Percentiles rank a stretch among this genome's conserved stretches.
These are phyloP conservation scores for Polychytrium aggregatum DNA, from an alignment of 192 early-diverging fungal genomes.

Conservation along the genomic window DNA sequence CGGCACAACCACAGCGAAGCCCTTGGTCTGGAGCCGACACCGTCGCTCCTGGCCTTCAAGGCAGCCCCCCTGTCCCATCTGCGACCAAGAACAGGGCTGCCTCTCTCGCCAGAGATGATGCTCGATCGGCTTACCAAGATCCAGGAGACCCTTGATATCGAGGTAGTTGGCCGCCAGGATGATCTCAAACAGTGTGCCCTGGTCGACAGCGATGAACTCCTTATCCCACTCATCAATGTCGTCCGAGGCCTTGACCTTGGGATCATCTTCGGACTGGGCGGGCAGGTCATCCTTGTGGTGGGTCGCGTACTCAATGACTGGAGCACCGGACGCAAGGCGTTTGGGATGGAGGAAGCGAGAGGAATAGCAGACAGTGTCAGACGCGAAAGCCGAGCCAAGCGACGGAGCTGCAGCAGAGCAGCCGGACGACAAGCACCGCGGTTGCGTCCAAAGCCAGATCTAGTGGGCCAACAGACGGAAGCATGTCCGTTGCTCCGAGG, in stretches of 20 bases:
- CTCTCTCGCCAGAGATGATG: too few relatives aligned
- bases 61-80: too few relatives aligned
- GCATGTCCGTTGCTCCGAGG: too few relatives aligned
- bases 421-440: not conserved
- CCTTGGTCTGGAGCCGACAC: too few relatives aligned
- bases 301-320: conserved; percentile 78
- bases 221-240: conserved; percentile 84
- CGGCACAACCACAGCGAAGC: too few relatives aligned
- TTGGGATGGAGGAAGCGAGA: not conserved
- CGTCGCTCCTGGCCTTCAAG: too few relatives aligned
- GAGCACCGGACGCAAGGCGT: too few relatives aligned
- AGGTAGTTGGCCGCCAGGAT: conserved; percentile 65
- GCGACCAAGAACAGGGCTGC: too few relatives aligned
- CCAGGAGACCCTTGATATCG: conserved; percentile 48
- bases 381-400: not conserved
- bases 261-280: conserved; percentile 42
- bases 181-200: conserved; percentile 86
- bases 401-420: not conserved
- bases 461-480: too few relatives aligned
- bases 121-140: conserved; percentile 34
- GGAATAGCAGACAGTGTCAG: not conserved
- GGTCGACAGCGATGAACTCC: conserved; percentile 85
- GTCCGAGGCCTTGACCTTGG: conserved; percentile 49
- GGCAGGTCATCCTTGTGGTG: conserved; percentile 71
- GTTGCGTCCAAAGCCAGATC: too few relatives aligned